These are phyloP conservation scores for Cyclocybe aegerita DNA, from an alignment of 768 basidiomycete species.

Conservation along the genomic window DNA sequence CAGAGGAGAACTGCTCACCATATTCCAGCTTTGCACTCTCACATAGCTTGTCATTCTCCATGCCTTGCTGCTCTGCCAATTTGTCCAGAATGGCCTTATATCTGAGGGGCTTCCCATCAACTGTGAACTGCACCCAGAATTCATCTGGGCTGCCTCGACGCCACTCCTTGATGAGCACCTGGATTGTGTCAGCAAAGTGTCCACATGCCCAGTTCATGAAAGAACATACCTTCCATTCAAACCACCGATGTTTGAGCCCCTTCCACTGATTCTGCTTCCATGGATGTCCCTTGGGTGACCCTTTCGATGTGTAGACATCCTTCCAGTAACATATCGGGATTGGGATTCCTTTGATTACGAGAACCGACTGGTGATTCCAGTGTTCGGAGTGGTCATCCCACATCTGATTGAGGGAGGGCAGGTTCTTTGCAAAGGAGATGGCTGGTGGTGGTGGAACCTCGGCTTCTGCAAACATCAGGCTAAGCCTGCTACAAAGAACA, in stretches of 20 bases:
- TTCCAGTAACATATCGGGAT: conserved; percentile 23
- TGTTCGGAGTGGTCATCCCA: conserved; percentile 24
- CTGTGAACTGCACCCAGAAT: conserved; percentile 9
- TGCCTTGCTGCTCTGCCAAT: not conserved
- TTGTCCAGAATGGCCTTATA: conserved; percentile 4
- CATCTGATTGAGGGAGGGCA: conserved; percentile 19
- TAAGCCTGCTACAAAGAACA: not conserved
- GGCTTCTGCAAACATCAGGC: not conserved
- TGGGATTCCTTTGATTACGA: conserved; percentile 18
- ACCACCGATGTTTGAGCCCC: conserved; percentile 21
- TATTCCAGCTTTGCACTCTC: conserved; percentile 3
- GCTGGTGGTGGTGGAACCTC: conserved; percentile 15
- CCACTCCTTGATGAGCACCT: conserved; percentile 2
- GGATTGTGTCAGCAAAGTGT: not conserved
- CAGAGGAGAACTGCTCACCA: not conserved
- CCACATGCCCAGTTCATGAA: not conserved
- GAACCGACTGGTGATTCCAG: conserved; percentile 18
- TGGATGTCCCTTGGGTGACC: not conserved
- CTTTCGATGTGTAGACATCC: conserved; percentile 13
- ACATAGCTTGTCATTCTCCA: not conserved
- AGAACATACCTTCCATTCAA: conserved; percentile 21
- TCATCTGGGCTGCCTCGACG: conserved; percentile 1
- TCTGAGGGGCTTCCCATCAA: conserved; percentile 1
- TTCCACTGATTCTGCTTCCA: conserved; percentile 22
- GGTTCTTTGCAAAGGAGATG: conserved; percentile 17